Evolutionary conservation across 306 rosid genomes (phyloP), one percentile per base, ranked within the genome.

Genomic region (Corylus americana): DNA sequence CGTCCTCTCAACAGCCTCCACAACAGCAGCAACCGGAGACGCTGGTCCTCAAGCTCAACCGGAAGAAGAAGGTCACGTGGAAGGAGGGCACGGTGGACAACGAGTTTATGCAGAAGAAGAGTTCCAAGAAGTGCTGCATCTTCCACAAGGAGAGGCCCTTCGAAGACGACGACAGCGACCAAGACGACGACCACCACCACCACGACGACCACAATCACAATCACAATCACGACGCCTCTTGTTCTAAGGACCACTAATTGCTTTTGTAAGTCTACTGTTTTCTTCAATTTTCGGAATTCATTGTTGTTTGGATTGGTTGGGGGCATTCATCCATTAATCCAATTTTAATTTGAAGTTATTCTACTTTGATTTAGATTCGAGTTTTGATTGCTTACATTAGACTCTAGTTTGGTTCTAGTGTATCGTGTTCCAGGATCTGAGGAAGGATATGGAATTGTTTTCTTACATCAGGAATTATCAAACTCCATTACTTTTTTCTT

Each of bases 71-170:
- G 83, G 98, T 95, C 35, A 42, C 91, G 0, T 95, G 99, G 98
- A 95, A 93, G 82, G 96, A 95, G 48, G 99, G 94, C 47, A 95
- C 98, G 8, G 87, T 95, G 31, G 99, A 95, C 87, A 95, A 95
- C 78, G 99, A 95, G 89, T 93, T 91, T 71, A 86, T 95, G 98
- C 92, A 90, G 87, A 95, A 93, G 88, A 95, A 95, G 86, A 93
- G 98, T 82, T 95, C 98, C 82, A 95, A 95, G 77, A 95, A 93
- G 82, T 95, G 99, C 61, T 95, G 99, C 77, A 93, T 95, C 83
- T 95, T 93, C 79, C 99, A 95, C 82, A 95, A 91, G 83, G 69
- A 89, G 55, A 91, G 89, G 80, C 87, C 93, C 69, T 91, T 91
- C 69, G 99, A 95, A 69, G 98, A 95, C 79, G 98, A 93, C 85